These are phyloP conservation scores for Sphagnum tenellum DNA, from an alignment of 225 moss, liverwort and hornwort genomes.

Conservation along the genomic window DNA sequence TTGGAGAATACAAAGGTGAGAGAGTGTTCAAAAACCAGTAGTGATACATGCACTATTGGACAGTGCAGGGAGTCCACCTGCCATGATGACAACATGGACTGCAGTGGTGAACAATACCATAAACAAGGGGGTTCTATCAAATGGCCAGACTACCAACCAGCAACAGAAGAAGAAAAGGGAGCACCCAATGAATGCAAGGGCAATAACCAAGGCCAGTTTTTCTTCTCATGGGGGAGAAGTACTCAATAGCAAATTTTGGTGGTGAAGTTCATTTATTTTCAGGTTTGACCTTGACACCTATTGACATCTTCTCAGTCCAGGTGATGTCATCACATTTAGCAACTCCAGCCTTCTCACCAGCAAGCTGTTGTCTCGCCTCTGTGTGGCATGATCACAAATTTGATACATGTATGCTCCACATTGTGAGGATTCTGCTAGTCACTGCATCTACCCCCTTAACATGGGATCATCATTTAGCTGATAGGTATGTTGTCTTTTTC, in stretches of 20 bases:
- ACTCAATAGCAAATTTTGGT: conserved; percentile 4
- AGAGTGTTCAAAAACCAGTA: conserved; percentile 67
- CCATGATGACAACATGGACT: conserved; percentile 64
- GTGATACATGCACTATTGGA: conserved; percentile 82
- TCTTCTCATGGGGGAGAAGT: conserved; percentile 82
- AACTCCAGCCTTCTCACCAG: too few species aligned
- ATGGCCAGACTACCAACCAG: conserved; percentile 5
- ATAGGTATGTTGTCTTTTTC: conserved; percentile 34
- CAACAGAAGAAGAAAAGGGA: conserved; percentile 25
- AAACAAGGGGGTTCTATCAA: conserved; percentile 29
- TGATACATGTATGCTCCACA: conserved; percentile 59
- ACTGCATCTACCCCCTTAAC: conserved; percentile 21
- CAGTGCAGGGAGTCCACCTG: conserved; percentile 38
- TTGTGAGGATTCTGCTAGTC: conserved; percentile 43
- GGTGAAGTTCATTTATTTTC: too few species aligned
- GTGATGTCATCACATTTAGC: too few species aligned
- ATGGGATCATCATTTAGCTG: conserved; percentile 86
- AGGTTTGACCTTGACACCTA: too few species aligned
- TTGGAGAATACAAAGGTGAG: conserved; percentile 94
- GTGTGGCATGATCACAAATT: conserved; percentile 70
- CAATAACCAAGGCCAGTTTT: conserved; percentile 54
- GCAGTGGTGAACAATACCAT: conserved; percentile 57
- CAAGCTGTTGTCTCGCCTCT: conserved; percentile 38
- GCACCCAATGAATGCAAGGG: conserved; percentile 65
- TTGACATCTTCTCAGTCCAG: too few species aligned